phyloP scores from a whole-genome alignment of 371 early-diverging fungal genomes.

The Lichtheimia corymbifera region DNA sequence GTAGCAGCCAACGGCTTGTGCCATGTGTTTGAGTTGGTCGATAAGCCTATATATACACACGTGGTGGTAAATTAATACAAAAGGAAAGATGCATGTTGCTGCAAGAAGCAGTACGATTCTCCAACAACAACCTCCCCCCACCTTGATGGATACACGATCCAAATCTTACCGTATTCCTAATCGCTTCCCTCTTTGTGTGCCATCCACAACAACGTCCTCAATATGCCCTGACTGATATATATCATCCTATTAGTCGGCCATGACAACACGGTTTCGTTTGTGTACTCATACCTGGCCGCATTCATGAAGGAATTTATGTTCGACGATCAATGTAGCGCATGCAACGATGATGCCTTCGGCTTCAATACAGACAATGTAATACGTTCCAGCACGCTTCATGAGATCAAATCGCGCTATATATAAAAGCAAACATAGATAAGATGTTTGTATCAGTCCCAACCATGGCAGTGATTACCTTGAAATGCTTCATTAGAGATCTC shows the following conservation, averaged over 20 bases:
- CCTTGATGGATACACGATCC: neutral
- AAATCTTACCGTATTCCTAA: conserved; percentile 53
- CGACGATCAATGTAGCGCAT: conserved; percentile 91
- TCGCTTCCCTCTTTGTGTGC: conserved; percentile 86
- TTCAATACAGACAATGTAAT: conserved; percentile 79
- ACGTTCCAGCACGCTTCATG: conserved; percentile 60
- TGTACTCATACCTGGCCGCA: conserved; percentile 72
- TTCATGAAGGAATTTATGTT: conserved; percentile 89
- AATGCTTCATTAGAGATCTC: conserved; percentile 39
- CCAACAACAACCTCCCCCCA: no score
- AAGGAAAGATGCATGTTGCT: no score
- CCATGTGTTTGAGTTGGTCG: conserved; percentile 65
- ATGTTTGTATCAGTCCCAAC: neutral
- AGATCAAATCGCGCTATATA: conserved; percentile 66
- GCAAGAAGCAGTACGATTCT: no score
- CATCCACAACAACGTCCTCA: conserved; percentile 90
- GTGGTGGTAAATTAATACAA: no score
- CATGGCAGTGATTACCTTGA: conserved; percentile 38
- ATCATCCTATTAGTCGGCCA: neutral
- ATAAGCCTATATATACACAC: conserved; percentile 39
- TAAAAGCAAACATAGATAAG: neutral
- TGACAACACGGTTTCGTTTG: neutral
- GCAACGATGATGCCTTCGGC: conserved; percentile 69
- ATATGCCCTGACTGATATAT: conserved; percentile 64
- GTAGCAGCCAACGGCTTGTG: conserved; percentile 61